Conservation (phyloP, 306 rosid species). For the Cotoneaster glaucophyllus region DNA sequence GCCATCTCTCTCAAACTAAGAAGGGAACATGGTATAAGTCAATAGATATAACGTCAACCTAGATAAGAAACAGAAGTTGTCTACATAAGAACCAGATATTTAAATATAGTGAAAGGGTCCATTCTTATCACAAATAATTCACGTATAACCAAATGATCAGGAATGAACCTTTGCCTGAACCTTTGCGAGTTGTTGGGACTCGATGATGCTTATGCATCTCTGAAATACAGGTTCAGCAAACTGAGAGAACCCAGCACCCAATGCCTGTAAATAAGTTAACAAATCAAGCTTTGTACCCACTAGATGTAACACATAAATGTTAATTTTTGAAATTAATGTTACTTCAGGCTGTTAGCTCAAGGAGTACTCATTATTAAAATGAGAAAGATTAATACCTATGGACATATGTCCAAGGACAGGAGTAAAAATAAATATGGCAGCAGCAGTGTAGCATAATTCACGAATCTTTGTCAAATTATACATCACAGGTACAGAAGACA, state of each 20-base stretch:
- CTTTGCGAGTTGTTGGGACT: conserved; percentile 88
- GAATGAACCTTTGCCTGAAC: conserved; percentile 26
- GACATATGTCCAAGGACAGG: neutral
- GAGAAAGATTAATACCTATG: neutral
- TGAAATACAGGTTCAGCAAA: conserved; percentile 92
- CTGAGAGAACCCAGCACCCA: conserved; percentile 87
- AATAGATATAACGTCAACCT: neutral
- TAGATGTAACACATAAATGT: neutral
- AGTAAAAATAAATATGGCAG: neutral
- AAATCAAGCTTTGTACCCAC: neutral
- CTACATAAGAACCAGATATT: neutral
- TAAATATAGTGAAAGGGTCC: neutral
- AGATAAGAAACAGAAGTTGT: neutral
- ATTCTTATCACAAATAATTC: neutral
- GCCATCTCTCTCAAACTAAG: neutral
- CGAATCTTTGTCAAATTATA: neutral
- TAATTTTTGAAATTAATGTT: neutral
- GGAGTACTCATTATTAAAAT: neutral
- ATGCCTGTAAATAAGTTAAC: conserved; percentile 54
- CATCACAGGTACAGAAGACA: neutral
- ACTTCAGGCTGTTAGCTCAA: neutral
- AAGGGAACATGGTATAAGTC: neutral
- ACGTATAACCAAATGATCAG: conserved; percentile 10
- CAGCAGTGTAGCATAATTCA: neutral
- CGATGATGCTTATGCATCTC: conserved; percentile 94